Evolutionary conservation across 176 grass and related monocot genomes (phyloP).

Genomic region (Hordeum vulgare): DNA sequence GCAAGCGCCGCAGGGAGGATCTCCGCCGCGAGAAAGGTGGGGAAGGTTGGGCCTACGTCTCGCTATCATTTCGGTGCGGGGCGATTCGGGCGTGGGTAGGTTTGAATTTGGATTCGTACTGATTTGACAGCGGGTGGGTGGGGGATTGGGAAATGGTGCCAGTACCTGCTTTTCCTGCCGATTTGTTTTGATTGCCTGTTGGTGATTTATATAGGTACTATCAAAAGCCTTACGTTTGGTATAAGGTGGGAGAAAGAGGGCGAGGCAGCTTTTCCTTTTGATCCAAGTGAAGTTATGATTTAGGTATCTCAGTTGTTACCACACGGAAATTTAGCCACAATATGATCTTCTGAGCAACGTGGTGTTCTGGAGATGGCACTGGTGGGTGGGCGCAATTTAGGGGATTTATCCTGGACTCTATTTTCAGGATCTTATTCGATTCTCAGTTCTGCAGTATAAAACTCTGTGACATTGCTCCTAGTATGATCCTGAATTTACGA

Average conservation of each 20-base stretch:
- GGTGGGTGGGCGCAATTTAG: neutral
- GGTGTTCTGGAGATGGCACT: neutral
- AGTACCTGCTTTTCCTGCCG: neutral
- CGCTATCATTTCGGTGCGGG: neutral
- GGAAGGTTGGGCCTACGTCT: neutral
- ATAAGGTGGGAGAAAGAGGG: neutral
- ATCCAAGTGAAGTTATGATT: neutral
- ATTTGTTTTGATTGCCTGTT: slow-evolving; percentile 24
- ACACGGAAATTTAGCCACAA: neutral
- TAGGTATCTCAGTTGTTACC: neutral
- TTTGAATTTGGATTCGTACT: slow-evolving; percentile 20
- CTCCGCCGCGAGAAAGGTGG: slow-evolving; percentile 68
- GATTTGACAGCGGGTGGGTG: neutral
- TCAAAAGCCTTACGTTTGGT: slow-evolving; percentile 2
- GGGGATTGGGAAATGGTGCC: neutral
- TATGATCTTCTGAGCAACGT: neutral
- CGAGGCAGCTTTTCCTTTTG: neutral
- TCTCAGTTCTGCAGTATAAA: neutral
- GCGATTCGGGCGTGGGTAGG: neutral
- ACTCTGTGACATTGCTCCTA: neutral
- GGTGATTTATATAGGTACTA: slow-evolving; percentile 14
- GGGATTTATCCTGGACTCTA: neutral
- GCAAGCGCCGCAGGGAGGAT: slow-evolving; percentile 66
- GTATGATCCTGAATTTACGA: neutral
- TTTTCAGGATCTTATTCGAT: neutral